Evolutionary conservation across 441 rosid species (phyloP).

Genomic region (Jatropha podagrica): DNA sequence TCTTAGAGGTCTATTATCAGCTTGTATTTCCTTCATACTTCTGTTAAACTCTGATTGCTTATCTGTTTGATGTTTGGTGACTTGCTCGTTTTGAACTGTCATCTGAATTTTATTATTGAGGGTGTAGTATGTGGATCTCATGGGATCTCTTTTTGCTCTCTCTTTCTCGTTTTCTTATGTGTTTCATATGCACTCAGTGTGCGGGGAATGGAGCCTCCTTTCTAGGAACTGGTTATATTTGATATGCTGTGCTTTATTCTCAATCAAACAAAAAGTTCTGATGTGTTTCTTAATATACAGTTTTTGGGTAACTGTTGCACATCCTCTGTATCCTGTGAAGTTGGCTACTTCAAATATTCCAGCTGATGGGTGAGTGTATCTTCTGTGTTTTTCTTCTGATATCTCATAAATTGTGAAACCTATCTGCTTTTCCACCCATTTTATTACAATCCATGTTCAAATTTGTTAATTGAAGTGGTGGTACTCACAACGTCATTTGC

Average conservation of each 20-base stretch:
- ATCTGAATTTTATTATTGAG: neutral
- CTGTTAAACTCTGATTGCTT: neutral
- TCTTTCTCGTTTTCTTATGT: neutral
- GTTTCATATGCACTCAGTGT: neutral
- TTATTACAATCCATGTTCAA: neutral
- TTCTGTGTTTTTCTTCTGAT: neutral
- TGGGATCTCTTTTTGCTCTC: neutral
- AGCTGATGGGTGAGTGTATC: constrained; percentile 72
- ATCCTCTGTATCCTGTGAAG: constrained; percentile 77
- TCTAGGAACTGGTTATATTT: neutral
- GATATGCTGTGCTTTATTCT: neutral
- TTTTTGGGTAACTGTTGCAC: constrained; percentile 65
- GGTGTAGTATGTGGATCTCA: neutral
- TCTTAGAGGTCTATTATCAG: neutral
- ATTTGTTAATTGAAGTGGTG: neutral
- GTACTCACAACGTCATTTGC: neutral
- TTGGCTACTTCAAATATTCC: constrained; percentile 53
- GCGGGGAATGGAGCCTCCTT: neutral
- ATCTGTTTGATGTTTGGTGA: neutral
- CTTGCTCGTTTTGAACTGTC: neutral
- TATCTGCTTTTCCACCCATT: neutral
- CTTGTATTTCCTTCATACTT: neutral
- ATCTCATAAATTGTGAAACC: neutral
- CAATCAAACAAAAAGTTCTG: neutral
- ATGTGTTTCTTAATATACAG: constrained; percentile 43